phyloP scores from a whole-genome alignment of 2,329 filamentous ascomycete genomes.

The Phyllosticta citriasiana region DNA sequence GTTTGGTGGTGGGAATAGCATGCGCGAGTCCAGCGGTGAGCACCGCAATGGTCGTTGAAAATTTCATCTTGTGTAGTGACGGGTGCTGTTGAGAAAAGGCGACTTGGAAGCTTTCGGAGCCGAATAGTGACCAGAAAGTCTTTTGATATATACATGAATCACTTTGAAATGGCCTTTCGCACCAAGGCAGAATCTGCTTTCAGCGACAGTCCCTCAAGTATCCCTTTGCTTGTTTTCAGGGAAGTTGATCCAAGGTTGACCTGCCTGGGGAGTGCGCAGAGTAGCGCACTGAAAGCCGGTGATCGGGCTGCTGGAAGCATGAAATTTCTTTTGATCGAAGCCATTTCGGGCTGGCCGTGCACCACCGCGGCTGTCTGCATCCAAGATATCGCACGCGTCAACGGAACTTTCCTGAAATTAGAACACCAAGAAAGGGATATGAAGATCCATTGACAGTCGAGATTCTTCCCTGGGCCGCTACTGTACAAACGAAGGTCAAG shows the following conservation, averaged over 20 bases:
- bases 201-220: no score
- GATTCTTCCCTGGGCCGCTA: no score
- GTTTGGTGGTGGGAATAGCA: conserved; percentile 6
- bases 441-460: no score
- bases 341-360: neutral
- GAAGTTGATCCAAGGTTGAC: neutral
- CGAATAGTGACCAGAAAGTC: neutral
- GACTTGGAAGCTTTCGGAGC: neutral
- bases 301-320: neutral
- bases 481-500: no score
- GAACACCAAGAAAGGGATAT: neutral
- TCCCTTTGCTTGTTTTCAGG: neutral
- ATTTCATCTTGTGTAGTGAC: neutral
- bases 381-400: neutral
- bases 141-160: neutral
- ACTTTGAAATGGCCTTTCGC: neutral
- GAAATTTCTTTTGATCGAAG: neutral
- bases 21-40: neutral
- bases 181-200: neutral
- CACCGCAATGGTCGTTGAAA: neutral
- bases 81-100: neutral
- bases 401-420: neutral
- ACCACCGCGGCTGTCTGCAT: neutral
- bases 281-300: neutral
- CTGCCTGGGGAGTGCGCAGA: neutral